Evolutionary conservation across 176 grass and related monocot species (phyloP), one percentile per base, ranked within the genome.

Genomic region (Aegilops longissima): DNA sequence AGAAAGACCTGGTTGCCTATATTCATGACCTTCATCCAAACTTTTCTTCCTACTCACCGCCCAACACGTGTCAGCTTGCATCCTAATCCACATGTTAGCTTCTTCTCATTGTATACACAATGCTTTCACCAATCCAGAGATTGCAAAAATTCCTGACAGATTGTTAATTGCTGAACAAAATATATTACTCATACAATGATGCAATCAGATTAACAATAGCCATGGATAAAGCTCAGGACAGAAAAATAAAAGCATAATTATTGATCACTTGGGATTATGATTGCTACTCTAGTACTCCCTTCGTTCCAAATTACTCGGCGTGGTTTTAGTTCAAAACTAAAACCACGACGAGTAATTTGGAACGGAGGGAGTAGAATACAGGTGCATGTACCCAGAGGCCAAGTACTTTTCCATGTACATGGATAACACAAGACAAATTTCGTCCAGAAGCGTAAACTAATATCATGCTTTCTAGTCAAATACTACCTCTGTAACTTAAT

Each of bases 401-500:
- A 29, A 52, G n/a, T 42, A 80, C 42, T 66, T 66, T 44, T 74
- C 59, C 77, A 83, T 21, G 66, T 23, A 44, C 56, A 66, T 52
- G 52, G 56, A 82, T 66, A 73, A 73, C 49, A 9, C 69, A 90
- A 77, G 9, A 27, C 70, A 70, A 81, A 74, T 35, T 86, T 86
- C 25, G 9, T 62, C 59, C 36, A 66, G 45, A 87, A 80, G 71
- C 16, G 0, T 20, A 73, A 35, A 79, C 76, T 74, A 59, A 79
- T 49, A 73, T 54, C 54, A 5, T 54, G 31, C 20, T 9, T 36
- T 80, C 35, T n/a, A 18, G 20, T 81, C 39, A 76, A 82, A 70
- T 49, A 20, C 42, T 44, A 44, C 42, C 42, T 44, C 42, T 44
- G 42, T 12, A 44, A 44, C 42, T 44, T 44, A 44, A 44, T 44